Evolutionary conservation across 2,329 filamentous ascomycete species (phyloP).

Genomic region (Phymatotrichopsis omnivora): DNA sequence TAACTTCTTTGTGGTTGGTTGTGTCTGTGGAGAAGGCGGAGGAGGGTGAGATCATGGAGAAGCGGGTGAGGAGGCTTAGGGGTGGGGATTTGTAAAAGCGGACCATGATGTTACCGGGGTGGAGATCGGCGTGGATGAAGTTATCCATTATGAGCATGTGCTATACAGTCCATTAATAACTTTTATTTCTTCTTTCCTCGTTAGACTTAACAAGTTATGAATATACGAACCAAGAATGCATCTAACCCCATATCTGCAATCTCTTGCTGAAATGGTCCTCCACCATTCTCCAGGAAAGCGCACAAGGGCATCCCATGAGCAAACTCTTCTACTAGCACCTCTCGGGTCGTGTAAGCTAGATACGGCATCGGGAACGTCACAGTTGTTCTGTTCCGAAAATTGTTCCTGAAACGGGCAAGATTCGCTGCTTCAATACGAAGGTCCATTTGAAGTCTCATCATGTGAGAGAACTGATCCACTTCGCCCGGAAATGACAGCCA

Average conservation of each 20-base stretch:
- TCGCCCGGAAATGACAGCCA: constrained; percentile 96
- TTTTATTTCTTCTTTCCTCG: no score
- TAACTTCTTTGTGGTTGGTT: constrained; percentile 59
- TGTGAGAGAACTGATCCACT: constrained; percentile 85
- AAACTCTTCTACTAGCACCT: constrained; percentile 90
- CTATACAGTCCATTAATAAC: no score
- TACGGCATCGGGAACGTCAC: constrained; percentile 98
- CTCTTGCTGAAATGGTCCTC: constrained; percentile 83
- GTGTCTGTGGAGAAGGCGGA: constrained; percentile 20
- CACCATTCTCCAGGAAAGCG: constrained; percentile 82
- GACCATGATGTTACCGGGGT: constrained; percentile 98
- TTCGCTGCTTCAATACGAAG: constrained; percentile 91
- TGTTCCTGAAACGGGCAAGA: constrained; percentile 72
- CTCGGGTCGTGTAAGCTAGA: constrained; percentile 79
- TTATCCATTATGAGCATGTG: constrained; percentile 97
- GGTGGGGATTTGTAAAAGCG: constrained; percentile 83
- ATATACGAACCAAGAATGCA: constrained; percentile 55
- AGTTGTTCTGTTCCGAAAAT: constrained; percentile 80
- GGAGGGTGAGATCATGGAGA: constrained; percentile 14
- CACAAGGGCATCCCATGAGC: constrained; percentile 87
- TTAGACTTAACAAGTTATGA: no score
- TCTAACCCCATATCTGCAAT: constrained; percentile 93
- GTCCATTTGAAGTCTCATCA: constrained; percentile 98
- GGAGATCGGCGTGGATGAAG: constrained; percentile 91
- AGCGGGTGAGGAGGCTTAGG: constrained; percentile 35